Base-by-base conservation (phyloP, 257 asterid species). In the Gentiana dahurica region DNA sequence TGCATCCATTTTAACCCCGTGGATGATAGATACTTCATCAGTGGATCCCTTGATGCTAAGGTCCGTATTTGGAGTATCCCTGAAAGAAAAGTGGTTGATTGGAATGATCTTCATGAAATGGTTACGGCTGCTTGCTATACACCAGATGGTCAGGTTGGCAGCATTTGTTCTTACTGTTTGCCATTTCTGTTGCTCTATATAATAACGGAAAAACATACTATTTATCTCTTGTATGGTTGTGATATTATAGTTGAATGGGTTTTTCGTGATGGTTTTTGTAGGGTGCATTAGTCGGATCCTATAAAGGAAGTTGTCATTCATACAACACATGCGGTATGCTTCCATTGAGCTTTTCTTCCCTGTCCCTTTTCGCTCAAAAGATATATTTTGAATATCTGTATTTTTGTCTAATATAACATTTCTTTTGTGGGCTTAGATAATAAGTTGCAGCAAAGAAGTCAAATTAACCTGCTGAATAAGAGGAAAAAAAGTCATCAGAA, bases 111-210 rank as follows among this genome's bases (percentile, higher is more conserved):
- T 69, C 95, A 82, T 68, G 99, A 92, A 78, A 92, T 92, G 99
- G 97, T 92, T 67, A 92, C 99, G 63, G 95, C 97, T 36, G 99
- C 97, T 68, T 85, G 95, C 80, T 92, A 92, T 73, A 92, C 97
- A 39, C 99, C 95, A 1, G 95, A 92, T 80, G 99, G 99, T 64
- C 97, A 86, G 97, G 99, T 92, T 60, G 73, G 59, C 64, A 71
- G 59, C 64, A 57, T 39, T 65, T 57, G 15, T 55, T 51, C 59
- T n/a, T 45, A 61, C 33, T 65, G 32, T 41, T 13, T n/a, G 49
- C 54, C 36, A 6, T 34, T 34, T 59, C 12, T 24, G 59, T 68
- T 72, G 50, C 63, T 49, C 56, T 53, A 63, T 56, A 53, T 50
- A 55, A 45, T 55, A 34, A 38, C 32, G 64, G 39, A 37, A 58